Conservation (phyloP, 2,329 filamentous ascomycete genomes). For the Ceratocystis colombiana region DNA sequence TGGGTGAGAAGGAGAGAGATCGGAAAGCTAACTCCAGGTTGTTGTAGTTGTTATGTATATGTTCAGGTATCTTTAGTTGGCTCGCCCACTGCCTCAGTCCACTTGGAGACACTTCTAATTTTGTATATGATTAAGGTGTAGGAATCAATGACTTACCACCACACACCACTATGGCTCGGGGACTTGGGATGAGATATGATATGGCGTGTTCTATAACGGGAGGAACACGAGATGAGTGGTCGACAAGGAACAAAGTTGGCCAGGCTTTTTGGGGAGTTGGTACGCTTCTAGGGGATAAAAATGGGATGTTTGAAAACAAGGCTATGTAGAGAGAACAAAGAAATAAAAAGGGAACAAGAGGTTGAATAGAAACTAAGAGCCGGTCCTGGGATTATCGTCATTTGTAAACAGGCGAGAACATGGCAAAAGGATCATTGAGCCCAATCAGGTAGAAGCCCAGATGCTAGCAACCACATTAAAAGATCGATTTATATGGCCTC, state of each 20-base stretch:
- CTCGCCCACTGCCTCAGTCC: conserved; percentile 11
- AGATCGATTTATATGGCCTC: conserved; percentile 6
- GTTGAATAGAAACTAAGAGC: neutral
- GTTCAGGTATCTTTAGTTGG: neutral
- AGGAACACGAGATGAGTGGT: conserved; percentile 19
- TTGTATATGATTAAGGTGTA: neutral
- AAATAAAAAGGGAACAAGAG: conserved; percentile 1
- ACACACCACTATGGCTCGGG: conserved; percentile 20
- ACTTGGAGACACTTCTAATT: conserved; percentile 12
- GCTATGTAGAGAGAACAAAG: neutral
- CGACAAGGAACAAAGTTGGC: conserved; percentile 16
- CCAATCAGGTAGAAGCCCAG: neutral
- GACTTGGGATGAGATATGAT: conserved; percentile 19
- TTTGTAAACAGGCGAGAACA: conserved; percentile 15
- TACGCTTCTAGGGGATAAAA: conserved; percentile 12
- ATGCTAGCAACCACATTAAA: neutral
- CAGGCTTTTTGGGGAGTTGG: conserved; percentile 5
- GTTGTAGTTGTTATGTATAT: neutral
- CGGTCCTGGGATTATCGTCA: conserved; percentile 1
- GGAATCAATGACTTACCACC: conserved; percentile 8
- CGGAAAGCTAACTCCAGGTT: neutral
- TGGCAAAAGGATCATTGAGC: conserved; percentile 4
- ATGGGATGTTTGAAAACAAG: conserved; percentile 10
- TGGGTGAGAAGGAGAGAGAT: neutral
- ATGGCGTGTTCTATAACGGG: conserved; percentile 11